Evolutionary conservation across 140 eudicot species (phyloP).

Genomic region (Anethum foeniculum): DNA sequence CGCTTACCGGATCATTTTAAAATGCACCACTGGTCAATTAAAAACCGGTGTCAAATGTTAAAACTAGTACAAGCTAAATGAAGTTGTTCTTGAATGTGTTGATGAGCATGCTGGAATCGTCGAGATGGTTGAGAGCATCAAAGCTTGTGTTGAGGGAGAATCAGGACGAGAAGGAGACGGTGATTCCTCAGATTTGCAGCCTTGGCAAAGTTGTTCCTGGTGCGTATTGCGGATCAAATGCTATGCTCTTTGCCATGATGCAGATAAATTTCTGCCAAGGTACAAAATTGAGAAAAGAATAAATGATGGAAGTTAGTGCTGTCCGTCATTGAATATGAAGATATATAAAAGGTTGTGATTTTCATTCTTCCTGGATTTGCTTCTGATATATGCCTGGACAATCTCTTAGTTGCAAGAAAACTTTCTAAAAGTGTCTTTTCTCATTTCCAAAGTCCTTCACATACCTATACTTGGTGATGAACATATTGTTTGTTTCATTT

Average conservation of each 20-base stretch:
- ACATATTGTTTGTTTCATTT: not conserved
- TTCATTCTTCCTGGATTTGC: not conserved
- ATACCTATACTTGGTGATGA: not conserved
- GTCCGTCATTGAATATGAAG: slow-evolving; percentile 47
- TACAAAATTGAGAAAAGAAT: slow-evolving; percentile 38
- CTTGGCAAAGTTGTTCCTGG: slow-evolving; percentile 10
- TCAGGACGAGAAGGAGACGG: slow-evolving; percentile 51
- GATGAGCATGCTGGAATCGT: slow-evolving; percentile 59
- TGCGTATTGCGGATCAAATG: slow-evolving; percentile 7
- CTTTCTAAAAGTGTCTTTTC: not conserved
- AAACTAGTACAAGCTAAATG: slow-evolving; percentile 61
- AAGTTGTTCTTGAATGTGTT: slow-evolving; percentile 39
- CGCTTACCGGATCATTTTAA: slow-evolving; percentile 13
- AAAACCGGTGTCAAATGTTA: slow-evolving; percentile 11
- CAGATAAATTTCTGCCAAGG: slow-evolving; percentile 21
- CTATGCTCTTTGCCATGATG: not conserved
- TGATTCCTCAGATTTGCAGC: slow-evolving; percentile 44
- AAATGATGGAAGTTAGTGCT: slow-evolving; percentile 51
- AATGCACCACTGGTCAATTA: not conserved
- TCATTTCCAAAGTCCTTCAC: not conserved
- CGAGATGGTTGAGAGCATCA: slow-evolving; percentile 39
- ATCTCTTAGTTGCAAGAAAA: not conserved
- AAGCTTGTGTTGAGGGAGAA: slow-evolving; percentile 52
- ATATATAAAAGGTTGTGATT: slow-evolving; percentile 32
- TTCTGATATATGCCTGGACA: not conserved